Percentiles rank a stretch among this genome's conserved stretches.
Conservation (phyloP, 1,284 basidiomycete genomes). For the Vanrija pseudolonga region DNA sequence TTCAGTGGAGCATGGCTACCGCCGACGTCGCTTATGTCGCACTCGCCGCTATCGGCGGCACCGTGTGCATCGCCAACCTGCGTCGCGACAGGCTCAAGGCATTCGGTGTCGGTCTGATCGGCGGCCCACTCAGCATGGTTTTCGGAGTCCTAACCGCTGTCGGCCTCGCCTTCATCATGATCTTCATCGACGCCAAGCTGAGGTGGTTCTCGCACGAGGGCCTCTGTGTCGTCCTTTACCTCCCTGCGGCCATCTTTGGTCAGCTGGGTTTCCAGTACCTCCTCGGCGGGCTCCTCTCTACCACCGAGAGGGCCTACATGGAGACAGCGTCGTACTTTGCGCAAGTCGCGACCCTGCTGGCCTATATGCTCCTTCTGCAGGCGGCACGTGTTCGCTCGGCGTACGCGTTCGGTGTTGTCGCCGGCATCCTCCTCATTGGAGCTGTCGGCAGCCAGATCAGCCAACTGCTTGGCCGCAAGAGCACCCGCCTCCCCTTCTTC, state of each 20-base stretch:
- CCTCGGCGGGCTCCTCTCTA: slow-evolving; percentile 27
- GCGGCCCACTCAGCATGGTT: slow-evolving; percentile 51
- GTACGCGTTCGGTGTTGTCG: slow-evolving; percentile 45
- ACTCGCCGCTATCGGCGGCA: slow-evolving; percentile 51
- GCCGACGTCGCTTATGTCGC: slow-evolving; percentile 68
- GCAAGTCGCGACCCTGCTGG: slow-evolving; percentile 60
- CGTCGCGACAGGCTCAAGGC: slow-evolving; percentile 40
- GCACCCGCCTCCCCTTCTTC: slow-evolving; percentile 18
- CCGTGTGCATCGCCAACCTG: slow-evolving; percentile 37
- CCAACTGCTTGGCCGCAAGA: slow-evolving; percentile 5
- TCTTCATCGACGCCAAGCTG: slow-evolving; percentile 58
- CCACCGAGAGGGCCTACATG: slow-evolving; percentile 36
- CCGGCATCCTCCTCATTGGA: slow-evolving; percentile 30
- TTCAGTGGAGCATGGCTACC: slow-evolving; percentile 65
- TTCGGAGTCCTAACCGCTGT: slow-evolving; percentile 62
- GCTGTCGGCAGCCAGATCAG: slow-evolving; percentile 21
- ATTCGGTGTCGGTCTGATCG: slow-evolving; percentile 55
- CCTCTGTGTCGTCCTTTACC: slow-evolving; percentile 70
- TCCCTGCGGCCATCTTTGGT: slow-evolving; percentile 63
- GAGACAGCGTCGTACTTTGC: slow-evolving; percentile 64
- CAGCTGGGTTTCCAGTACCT: slow-evolving; percentile 27
- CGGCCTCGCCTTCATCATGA: slow-evolving; percentile 68
- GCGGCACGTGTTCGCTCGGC: slow-evolving; percentile 46
- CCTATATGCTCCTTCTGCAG: slow-evolving; percentile 54
- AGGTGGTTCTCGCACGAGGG: slow-evolving; percentile 68